A percentile compares a stretch with the other conserved stretches of the same genome.
Evolutionary conservation across 2,329 filamentous ascomycete genomes (phyloP).

Genomic region (Sclerotinia spermophila): DNA sequence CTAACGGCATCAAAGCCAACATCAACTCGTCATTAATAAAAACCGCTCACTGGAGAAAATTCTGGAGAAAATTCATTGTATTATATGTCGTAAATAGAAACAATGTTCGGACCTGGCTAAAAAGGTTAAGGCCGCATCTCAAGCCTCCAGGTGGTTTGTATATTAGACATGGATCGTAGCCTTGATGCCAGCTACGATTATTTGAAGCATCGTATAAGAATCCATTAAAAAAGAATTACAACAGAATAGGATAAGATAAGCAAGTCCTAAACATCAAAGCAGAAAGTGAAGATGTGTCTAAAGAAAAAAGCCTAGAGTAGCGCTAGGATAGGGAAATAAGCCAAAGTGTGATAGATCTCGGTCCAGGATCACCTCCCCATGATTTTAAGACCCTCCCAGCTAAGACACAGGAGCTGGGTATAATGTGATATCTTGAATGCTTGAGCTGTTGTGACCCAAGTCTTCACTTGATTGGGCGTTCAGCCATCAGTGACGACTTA

Average conservation of each 20-base stretch:
- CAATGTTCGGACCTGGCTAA: neutral
- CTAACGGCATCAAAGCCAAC: neutral
- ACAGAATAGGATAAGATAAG: no score
- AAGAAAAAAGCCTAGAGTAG: no score
- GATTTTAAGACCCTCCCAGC: no score
- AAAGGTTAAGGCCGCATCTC: no score
- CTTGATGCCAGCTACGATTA: neutral
- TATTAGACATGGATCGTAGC: neutral
- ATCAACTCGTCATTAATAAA: neutral
- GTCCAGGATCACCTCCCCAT: no score
- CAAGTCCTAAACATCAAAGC: neutral
- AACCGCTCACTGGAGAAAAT: no score
- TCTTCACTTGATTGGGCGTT: neutral
- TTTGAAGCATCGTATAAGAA: neutral
- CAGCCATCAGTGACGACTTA: neutral
- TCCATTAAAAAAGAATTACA: neutral
- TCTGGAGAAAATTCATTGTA: neutral
- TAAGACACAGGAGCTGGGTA: no score
- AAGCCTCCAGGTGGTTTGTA: neutral
- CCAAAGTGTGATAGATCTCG: neutral
- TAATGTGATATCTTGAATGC: no score
- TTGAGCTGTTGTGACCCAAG: no score
- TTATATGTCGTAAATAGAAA: neutral
- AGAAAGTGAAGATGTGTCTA: no score
- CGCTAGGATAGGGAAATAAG: no score